Evolutionary conservation across 1,284 basidiomycete genomes (phyloP), one percentile per base, ranked within the genome.

Genomic region (Ustilago trichophora): DNA sequence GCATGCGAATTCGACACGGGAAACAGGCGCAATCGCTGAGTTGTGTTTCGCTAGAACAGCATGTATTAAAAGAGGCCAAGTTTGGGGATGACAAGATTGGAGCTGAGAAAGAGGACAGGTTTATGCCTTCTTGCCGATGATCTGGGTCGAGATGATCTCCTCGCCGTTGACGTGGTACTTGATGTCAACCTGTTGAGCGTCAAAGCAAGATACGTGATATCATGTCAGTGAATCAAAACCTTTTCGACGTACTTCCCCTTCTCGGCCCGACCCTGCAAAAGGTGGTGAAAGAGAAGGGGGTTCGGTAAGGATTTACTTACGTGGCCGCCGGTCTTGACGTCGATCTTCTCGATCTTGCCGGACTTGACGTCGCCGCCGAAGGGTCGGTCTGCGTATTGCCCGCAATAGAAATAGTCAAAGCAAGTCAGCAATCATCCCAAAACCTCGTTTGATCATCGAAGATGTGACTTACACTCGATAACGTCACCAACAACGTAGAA

Each of bases 291-390:
- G 3, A 7, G n/a, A 25, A 8, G 13, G 11, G 6, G 22, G 11
- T 33, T n/a, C 29, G 3, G 2, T n/a, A 18, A 15, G 15, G 11
- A 10, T 16, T 6, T 33, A 75, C 73, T 67, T 68, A 75, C 73
- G 67, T 73, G 68, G 37, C 73, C 72, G 50, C 73, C 73, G 22
- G 69, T 74, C 69, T 74, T 72, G 57, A 68, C 59, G 42, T 76
- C 72, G 48, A 76, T 76, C 69, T 76, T 76, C 22, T 76, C 73
- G 59, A 76, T 76, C 68, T 72, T 76, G 66, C 73, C 73, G 19
- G 65, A 57, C 68, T 72, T 65, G 68, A 74, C 57, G 4, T 76
- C 73, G 35, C 73, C 73, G 55, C 72, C 73, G 54, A 76, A 76
- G 38, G 72, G 73, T 49, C 73, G 71, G 73, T 74, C 73, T 75